A percentile compares a stretch with the other conserved stretches of the same genome.
These are phyloP conservation scores for Thraustotheca clavata DNA, from an alignment of 352 stramenopile genomes.

Conservation along the genomic window DNA sequence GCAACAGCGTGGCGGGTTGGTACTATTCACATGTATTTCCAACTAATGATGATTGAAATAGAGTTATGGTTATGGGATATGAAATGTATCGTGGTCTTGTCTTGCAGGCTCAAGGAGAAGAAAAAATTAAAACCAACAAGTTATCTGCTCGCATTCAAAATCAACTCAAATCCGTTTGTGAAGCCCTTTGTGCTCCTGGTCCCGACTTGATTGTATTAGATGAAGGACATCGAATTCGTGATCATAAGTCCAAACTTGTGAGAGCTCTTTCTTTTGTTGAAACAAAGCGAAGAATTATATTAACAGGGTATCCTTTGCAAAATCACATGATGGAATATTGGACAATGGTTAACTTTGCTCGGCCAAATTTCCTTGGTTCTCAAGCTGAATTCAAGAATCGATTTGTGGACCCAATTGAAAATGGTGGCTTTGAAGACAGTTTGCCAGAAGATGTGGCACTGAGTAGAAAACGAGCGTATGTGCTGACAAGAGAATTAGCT, in stretches of 20 bases:
- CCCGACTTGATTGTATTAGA: conserved; percentile 83
- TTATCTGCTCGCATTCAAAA: conserved; percentile 32
- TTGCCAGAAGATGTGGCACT: conserved; percentile 56
- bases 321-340: conserved; percentile 94
- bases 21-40: neutral
- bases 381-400: conserved; percentile 85
- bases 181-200: conserved; percentile 54
- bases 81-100: conserved; percentile 84
- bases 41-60: neutral
- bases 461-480: conserved; percentile 62
- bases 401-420: conserved; percentile 86
- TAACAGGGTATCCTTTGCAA: conserved; percentile 93
- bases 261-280: conserved; percentile 62
- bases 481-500: conserved; percentile 75
- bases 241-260: conserved; percentile 87
- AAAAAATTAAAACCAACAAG: conserved; percentile 65
- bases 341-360: conserved; percentile 88
- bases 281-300: conserved; percentile 83
- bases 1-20: conserved; percentile 49
- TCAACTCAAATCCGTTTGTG: conserved; percentile 56
- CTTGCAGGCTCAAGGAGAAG: conserved; percentile 61
- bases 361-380: conserved; percentile 67
- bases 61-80: conserved; percentile 85
- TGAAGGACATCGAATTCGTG: conserved; percentile 82
- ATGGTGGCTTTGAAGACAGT: conserved; percentile 76